Conservation (phyloP, 2,329 filamentous ascomycete species). For the Fonsecaea erecta region DNA sequence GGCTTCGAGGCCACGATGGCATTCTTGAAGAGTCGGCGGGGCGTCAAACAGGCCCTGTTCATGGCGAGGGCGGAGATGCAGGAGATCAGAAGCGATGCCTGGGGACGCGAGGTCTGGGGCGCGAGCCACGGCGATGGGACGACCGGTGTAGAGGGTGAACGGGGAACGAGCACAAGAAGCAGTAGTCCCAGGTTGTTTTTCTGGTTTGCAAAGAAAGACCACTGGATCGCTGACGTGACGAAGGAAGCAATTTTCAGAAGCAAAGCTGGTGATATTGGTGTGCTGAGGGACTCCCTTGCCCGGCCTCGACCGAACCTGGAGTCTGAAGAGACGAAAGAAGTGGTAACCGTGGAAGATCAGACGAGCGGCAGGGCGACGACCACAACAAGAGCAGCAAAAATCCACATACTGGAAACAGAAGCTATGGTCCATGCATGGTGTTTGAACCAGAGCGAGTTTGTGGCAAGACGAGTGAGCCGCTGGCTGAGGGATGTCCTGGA, state of each 20-base stretch:
- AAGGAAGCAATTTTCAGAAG: conserved; percentile 59
- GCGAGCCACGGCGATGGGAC: conserved; percentile 40
- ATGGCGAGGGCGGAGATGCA: conserved; percentile 64
- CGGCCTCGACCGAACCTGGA: background rate
- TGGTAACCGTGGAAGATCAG: conserved; percentile 21
- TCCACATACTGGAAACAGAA: conserved; percentile 59
- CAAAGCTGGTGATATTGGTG: conserved; percentile 41
- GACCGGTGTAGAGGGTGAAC: conserved; percentile 10
- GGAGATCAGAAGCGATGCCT: conserved; percentile 61
- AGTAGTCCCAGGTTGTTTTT: conserved; percentile 55
- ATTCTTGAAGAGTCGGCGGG: conserved; percentile 55
- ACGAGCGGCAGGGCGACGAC: conserved; percentile 42
- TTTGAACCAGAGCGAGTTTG: conserved; percentile 53
- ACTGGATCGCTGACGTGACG: conserved; percentile 65
- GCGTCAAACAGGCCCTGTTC: conserved; percentile 61
- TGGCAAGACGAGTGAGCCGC: conserved; percentile 56
- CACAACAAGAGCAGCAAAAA: conserved; percentile 48
- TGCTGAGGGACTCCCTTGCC: conserved; percentile 8
- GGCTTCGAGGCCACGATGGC: conserved; percentile 55
- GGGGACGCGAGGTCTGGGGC: conserved; percentile 65
- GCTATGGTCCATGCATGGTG: conserved; percentile 66
- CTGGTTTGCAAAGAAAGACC: conserved; percentile 64
- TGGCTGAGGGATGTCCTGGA: conserved; percentile 54
- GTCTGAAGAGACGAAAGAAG: conserved; percentile 30
- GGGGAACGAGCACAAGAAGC: background rate